Evolutionary conservation across 805 yeast genomes (phyloP), one percentile per base, ranked within the genome.

Genomic region (Metschnikowia arizonensis): DNA sequence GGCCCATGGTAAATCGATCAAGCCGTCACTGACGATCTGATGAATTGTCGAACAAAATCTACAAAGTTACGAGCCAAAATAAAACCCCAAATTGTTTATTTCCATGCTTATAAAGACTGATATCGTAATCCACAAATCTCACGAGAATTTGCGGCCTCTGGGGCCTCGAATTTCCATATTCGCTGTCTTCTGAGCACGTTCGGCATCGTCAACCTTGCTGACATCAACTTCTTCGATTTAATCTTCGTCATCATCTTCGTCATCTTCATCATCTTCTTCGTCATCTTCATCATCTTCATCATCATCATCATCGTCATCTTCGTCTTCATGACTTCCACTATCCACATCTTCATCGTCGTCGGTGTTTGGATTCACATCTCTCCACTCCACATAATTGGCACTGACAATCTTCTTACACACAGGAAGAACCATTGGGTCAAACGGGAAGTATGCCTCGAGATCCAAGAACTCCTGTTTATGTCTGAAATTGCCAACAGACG

Each of bases 381-480:
- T 58, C 98, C 98, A 91, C 56, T 89, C 93, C 23, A 90, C 80
- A 43, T 69, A 72, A 48, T 75, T 73, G 5, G 66, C 72, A 26
- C 74, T 69, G 45, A 93, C 66, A 28, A 79, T 61, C 32, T 66
- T 62, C 55, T 82, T 79, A 39, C 87, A 77, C 9, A 65, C 65
- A 36, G 82, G 84, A 50, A 91, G 74, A 41, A 85, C 79, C 50
- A 93, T 65, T 1, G 99, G 99, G 69, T 91, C 98, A 62, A 87
- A 91, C 10, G 99, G 99, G 65, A 91, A 91, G 62, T 88, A 91
- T n/a, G 93, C 89, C 62, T 90, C 97, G 42, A 91, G 72, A 57
- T 88, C 95, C 53, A 86, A 76, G 58, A 87, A 88, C 59, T 89
- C 96, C 59, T 86, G 90, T 57, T 82, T 82, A 45, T 80, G 79